Evolutionary conservation across 306 rosid species (phyloP), one percentile per base, ranked within the genome.

Genomic region (Pyrus communis): DNA sequence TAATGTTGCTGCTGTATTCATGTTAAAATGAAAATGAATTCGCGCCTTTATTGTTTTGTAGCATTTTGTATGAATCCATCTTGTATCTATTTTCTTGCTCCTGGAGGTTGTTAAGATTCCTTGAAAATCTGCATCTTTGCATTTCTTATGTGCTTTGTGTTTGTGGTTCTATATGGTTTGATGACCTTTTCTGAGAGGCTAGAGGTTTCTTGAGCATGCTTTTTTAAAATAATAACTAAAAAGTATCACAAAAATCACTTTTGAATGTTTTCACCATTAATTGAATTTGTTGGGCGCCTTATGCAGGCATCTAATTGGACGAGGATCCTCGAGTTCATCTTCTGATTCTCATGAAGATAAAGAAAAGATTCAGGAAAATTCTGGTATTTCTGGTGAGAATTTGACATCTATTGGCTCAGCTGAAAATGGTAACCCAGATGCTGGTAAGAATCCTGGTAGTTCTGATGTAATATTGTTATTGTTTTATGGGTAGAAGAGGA

Each of bases 291-390:
- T 40, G 35, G 80, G 64, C 30, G 38, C 45, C 52, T 77, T 83
- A 71, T 79, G 52, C 87, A 93, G 98, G 84, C 87, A 84, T 76
- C 81, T 82, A 78, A 73, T 77, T 67, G 83, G 82, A 79, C 89
- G 80, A 68, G 81, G 86, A 74, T 70, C 80, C 86, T 80, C 88
- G 33, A 88, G 85, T 84, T 80, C 90, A 45, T 85, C 92, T 18
- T 82, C 86, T n/a, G 89, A 86, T 86, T 91, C 94, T 71, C 89
- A 77, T 71, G 89, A 86, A 78, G 85, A 83, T 75, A 91, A 88
- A 52, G 89, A 82, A 69, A 82, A 85, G 78, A 66, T 77, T 63
- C 79, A 83, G 23, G 87, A 82, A 74, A 87, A 79, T 77, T 70
- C 80, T 73, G 83, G 79, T 40, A 52, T 76, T 79, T 83, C 87